These are phyloP conservation scores for Dentipellis fragilis DNA, from an alignment of 768 basidiomycete species.

Conservation along the genomic window DNA sequence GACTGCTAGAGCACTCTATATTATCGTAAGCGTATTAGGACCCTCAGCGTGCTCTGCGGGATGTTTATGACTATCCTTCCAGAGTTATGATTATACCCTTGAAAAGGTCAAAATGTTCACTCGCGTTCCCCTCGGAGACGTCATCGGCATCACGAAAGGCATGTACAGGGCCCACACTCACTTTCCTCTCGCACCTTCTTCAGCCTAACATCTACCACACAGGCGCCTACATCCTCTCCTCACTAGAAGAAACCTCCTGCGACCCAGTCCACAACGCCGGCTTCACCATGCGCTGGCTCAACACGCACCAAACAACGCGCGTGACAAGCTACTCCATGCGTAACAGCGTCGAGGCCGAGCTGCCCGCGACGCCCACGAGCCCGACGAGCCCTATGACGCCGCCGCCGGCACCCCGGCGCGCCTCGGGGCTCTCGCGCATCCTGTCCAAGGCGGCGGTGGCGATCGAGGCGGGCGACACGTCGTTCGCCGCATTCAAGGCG, in stretches of 20 bases:
- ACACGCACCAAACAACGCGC: slow-evolving; percentile 61
- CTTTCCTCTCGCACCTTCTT: not conserved
- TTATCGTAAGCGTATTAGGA: slow-evolving; percentile 45
- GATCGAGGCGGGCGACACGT: slow-evolving; percentile 25
- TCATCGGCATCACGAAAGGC: slow-evolving; percentile 76
- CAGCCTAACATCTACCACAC: not conserved
- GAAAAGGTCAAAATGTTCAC: slow-evolving; percentile 89
- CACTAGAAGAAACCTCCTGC: slow-evolving; percentile 85
- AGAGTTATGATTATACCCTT: slow-evolving; percentile 91
- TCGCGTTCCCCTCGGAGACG: slow-evolving; percentile 77
- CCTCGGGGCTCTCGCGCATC: slow-evolving; percentile 19
- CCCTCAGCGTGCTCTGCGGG: not conserved
- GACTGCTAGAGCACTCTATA: slow-evolving; percentile 51
- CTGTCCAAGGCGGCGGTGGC: slow-evolving; percentile 29
- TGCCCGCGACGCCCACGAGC: slow-evolving; percentile 6
- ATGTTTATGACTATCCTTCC: not conserved
- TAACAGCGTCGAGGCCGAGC: slow-evolving; percentile 41
- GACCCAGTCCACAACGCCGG: slow-evolving; percentile 86
- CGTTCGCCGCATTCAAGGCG: slow-evolving; percentile 71
- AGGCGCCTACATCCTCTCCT: slow-evolving; percentile 95
- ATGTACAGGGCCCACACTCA: not conserved
- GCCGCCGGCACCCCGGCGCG: slow-evolving; percentile 3
- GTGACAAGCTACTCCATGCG: slow-evolving; percentile 79
- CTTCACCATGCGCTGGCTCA: slow-evolving; percentile 73
- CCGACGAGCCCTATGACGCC: slow-evolving; percentile 3